phyloP scores from a whole-genome alignment of 2,329 filamentous ascomycete genomes.

The Cryphonectria nitschkei region DNA sequence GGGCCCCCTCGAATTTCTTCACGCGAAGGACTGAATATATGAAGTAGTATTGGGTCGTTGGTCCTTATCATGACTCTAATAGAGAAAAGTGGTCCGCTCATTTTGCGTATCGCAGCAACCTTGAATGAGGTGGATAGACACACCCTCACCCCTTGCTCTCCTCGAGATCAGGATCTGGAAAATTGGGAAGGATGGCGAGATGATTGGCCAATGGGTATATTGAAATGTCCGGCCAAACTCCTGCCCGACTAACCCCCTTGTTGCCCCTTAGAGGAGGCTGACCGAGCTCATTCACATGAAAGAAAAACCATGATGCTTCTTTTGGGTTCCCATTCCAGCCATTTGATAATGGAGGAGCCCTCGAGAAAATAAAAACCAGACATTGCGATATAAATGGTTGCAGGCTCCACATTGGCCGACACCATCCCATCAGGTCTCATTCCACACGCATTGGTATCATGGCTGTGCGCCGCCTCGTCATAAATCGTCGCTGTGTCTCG shows the following conservation, averaged over 20 bases:
- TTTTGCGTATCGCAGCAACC: conserved; percentile 24
- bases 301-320: neutral
- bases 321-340: conserved; percentile 1
- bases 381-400: conserved; percentile 24
- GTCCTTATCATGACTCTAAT: conserved; percentile 24
- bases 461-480: conserved; percentile 6
- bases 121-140: conserved; percentile 15
- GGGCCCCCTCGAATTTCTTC: conserved; percentile 13
- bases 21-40: neutral
- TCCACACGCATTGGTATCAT: neutral
- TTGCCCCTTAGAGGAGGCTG: conserved; percentile 19
- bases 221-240: neutral
- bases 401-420: conserved; percentile 22
- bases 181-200: neutral
- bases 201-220: conserved; percentile 25
- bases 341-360: neutral
- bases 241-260: conserved; percentile 18
- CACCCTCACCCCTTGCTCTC: conserved; percentile 12
- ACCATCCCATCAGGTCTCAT: conserved; percentile 13
- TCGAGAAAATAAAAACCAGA: conserved; percentile 7
- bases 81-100: conserved; percentile 28
- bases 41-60: conserved; percentile 5
- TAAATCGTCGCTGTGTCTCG: neutral
- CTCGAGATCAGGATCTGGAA: conserved; percentile 22
- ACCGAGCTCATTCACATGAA: neutral